phyloP scores from a whole-genome alignment of 441 rosid genomes.

The Arabidopsis hybrid region DNA sequence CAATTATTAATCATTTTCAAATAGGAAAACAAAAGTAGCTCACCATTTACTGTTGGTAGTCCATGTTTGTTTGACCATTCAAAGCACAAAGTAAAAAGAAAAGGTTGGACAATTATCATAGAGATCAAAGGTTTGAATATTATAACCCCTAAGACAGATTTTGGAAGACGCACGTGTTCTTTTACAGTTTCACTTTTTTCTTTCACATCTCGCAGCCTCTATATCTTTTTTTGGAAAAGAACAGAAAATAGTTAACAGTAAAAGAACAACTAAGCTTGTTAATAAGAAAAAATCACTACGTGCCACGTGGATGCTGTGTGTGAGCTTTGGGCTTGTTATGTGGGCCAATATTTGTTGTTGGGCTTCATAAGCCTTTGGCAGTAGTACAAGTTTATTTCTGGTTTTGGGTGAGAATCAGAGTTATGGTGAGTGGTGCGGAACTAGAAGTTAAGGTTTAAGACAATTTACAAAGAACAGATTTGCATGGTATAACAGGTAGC shows the following conservation, averaged over 20 bases:
- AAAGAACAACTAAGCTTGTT: not conserved
- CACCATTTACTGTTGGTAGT: constrained; percentile 42
- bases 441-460: not conserved
- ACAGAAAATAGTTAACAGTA: not conserved
- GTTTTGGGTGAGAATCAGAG: not conserved
- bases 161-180: constrained; percentile 32
- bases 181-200: not conserved
- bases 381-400: not conserved
- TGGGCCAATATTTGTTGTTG: not conserved
- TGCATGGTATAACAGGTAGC: not conserved
- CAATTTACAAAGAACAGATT: not conserved
- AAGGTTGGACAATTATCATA: constrained; percentile 3
- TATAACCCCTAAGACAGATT: not conserved
- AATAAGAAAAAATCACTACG: not conserved
- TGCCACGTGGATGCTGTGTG: not conserved
- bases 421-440: not conserved
- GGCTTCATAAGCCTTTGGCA: constrained; percentile 14
- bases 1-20: not conserved
- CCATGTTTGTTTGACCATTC: constrained; percentile 43
- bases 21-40: constrained; percentile 23
- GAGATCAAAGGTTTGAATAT: constrained; percentile 17
- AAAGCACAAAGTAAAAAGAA: constrained; percentile 20
- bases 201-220: not conserved
- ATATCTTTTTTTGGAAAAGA: not conserved
- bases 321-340: not conserved